Evolutionary conservation across 176 grass and related monocot species (phyloP), one percentile per base, ranked within the genome.

Genomic region (Elaeis guineensis): DNA sequence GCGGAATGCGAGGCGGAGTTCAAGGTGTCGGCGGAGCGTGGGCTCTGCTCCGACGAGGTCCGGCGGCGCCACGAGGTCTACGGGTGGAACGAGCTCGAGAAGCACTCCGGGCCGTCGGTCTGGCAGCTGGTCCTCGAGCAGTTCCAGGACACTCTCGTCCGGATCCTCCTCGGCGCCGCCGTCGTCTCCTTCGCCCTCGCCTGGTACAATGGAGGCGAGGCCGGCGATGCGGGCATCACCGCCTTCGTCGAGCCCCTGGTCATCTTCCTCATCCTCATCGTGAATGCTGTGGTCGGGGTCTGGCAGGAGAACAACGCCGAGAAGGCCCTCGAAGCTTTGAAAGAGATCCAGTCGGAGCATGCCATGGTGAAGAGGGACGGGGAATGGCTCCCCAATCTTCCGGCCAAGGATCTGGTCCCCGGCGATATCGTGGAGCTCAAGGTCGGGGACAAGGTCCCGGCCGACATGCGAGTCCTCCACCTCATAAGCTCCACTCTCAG

Each of bases 261-360:
- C 24, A 77, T 77, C 58, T 77, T 77, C 17, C 39, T 77, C 23
- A 77, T 77, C 19, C 66, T 77, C 50, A 25, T 69, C 49, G 6
- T 69, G 15, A 77, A 77, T 52, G 74, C 74, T 25, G 58, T 30
- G n/a, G 74, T 77, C 50, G 74, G 74, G 4, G 74, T 69, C 20
- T 77, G 74, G 74, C 74, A 77, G 19, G 74, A 77, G 63, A 68
- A 32, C 63, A 77, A 77, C 19, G 74, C 74, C 20, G 74, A 77
- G 74, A 77, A 77, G 57, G 74, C 74, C 23, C 63, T 77, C 3
- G 63, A 69, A 56, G 74, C 74, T 22, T 51, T 77, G 22, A 77
- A 69, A 21, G 74, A 77, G 64, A 77, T 77, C 49, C 74, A 77
- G 28, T 77, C 64, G 5, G 74, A 77, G 64, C 55, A 77, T 8